Base-by-base conservation (phyloP, 352 stramenopile genomes). In the Phytophthora parvispora region DNA sequence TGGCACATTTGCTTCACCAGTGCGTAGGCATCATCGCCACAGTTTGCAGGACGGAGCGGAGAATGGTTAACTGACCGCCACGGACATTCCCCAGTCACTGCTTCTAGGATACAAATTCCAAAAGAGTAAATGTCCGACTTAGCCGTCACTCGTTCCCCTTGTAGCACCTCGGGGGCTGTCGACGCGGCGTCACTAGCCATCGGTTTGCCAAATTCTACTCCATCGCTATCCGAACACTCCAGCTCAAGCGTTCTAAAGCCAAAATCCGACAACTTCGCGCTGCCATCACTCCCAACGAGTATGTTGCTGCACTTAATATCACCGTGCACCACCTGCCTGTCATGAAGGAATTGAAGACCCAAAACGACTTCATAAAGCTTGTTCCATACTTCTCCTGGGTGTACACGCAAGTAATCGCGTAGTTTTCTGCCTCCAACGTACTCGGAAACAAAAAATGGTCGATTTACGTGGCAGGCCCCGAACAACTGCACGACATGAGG, bases 81-180 rank as follows among this genome's bases (percentile, higher is more conserved):
- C 36, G 61, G 63, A 47, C 31, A 65, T 31, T 28, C 38, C 12
- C 57, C 57, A 43, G 49, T 67, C 18, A 72, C 31, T 4, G 49
- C 38, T 28, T 40, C 20, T 18, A 29, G 42, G 16, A 50, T 50
- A 27, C 42, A 50, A n/a, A 28, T 27, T 27, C 42, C 42, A 27
- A 49, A 49, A 3, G 74, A 75, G 15, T 70, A 79, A 20, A 79
- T 45, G 25, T 82, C 70, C 4, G 61, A 75, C 10, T 40, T 56
- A 13, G 56, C 54, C 8, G 69, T 29, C 6, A 18, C 9, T 2
- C 51, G 52, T 7, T 67, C 31, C 1, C 36, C 50, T 8, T 10
- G 6, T 10, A 69, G 28, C 6, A 63, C 24, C 50, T 74, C 49
- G 25, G 69, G 69, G 8, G 64, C 54, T 20, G 34, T 60, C 69